Evolutionary conservation across 169 alveolate species (phyloP).

Genomic region (Plasmodium chabaudi): DNA sequence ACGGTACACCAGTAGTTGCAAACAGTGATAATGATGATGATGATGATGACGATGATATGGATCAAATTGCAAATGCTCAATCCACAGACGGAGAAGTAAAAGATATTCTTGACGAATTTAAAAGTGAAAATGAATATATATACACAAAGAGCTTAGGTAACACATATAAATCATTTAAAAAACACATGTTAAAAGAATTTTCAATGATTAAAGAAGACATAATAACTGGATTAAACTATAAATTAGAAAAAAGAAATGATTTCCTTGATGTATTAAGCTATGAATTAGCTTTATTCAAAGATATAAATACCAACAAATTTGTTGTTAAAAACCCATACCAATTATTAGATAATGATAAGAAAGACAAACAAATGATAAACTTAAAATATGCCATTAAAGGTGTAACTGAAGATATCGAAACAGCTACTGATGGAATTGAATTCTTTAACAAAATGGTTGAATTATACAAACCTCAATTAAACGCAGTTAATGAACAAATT

Average conservation of each 20-base stretch:
- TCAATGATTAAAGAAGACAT: slow-evolving; percentile 3
- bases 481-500: neutral
- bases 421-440: neutral
- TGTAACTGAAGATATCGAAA: slow-evolving; percentile 14
- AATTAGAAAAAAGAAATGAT: slow-evolving; percentile 31
- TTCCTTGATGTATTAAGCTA: slow-evolving; percentile 6
- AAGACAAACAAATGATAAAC: slow-evolving; percentile 6
- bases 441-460: slow-evolving; percentile 13
- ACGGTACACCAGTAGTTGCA: neutral
- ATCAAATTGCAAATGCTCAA: neutral
- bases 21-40: slow-evolving; percentile 33
- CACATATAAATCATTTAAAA: slow-evolving; percentile 20
- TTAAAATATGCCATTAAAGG: slow-evolving; percentile 14
- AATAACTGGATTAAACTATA: slow-evolving; percentile 6
- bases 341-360: slow-evolving; percentile 25
- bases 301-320: slow-evolving; percentile 9
- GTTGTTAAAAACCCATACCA: slow-evolving; percentile 53
- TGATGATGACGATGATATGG: slow-evolving; percentile 5
- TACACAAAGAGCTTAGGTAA: slow-evolving; percentile 40
- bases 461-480: slow-evolving; percentile 7
- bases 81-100: slow-evolving; percentile 6
- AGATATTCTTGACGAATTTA: neutral
- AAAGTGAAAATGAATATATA: slow-evolving; percentile 1
- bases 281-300: slow-evolving; percentile 32
- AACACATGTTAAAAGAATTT: slow-evolving; percentile 14